These are phyloP conservation scores for Brassica incana DNA, from an alignment of 345 rosid species.

Conservation along the genomic window DNA sequence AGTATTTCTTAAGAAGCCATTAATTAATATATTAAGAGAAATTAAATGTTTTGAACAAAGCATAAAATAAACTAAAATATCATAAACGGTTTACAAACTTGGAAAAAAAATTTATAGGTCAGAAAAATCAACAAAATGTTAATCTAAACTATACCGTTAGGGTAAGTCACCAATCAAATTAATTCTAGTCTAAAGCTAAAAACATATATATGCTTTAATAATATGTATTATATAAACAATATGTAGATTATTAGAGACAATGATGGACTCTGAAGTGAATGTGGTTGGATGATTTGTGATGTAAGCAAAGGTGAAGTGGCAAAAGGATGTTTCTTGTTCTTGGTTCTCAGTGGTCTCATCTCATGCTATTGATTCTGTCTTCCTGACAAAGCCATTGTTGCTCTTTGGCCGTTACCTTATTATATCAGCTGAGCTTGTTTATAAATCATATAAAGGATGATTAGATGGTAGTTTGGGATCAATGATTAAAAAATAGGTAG, in stretches of 20 bases:
- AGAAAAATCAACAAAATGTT: not conserved
- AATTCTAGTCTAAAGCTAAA: constrained; percentile 15
- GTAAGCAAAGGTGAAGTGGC: not conserved
- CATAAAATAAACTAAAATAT: not conserved
- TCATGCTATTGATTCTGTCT: constrained; percentile 54
- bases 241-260: not conserved
- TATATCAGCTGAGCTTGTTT: constrained; percentile 12
- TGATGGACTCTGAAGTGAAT: constrained; percentile 33
- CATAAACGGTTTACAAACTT: not conserved
- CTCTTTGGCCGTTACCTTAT: constrained; percentile 13
- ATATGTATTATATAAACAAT: not conserved
- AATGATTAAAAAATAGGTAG: constrained; percentile 5
- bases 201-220: not conserved
- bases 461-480: constrained; percentile 24
- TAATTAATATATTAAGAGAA: not conserved
- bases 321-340: not conserved
- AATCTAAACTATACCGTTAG: not conserved
- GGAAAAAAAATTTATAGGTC: not conserved
- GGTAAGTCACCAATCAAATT: not conserved
- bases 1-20: not conserved
- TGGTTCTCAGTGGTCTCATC: constrained; percentile 13
- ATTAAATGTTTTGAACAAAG: not conserved
- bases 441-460: not conserved
- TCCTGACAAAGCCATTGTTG: constrained; percentile 56
- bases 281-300: constrained; percentile 74